A percentile compares a stretch with the other conserved stretches of the same genome.
These are phyloP conservation scores for Suillus fuscotomentosus DNA, from an alignment of 768 basidiomycete genomes.

Conservation along the genomic window DNA sequence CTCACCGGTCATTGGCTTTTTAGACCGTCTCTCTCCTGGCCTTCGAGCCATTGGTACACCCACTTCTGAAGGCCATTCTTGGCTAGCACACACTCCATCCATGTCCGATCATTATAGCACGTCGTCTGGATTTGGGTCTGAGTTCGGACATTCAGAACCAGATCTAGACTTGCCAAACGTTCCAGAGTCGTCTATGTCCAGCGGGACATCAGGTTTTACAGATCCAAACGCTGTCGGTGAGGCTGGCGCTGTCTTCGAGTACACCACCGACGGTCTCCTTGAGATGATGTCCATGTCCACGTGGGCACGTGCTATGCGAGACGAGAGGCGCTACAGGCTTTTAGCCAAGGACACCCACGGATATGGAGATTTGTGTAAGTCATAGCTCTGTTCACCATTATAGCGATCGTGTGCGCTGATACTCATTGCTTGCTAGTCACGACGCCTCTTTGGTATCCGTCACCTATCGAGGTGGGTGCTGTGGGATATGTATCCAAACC, in stretches of 20 bases:
- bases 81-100: constrained; percentile 6
- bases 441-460: constrained; percentile 71
- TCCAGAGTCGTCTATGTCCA: not conserved
- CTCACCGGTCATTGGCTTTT: not conserved
- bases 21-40: not conserved
- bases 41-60: not conserved
- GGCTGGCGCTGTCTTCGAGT: not conserved
- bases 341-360: constrained; percentile 53
- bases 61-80: constrained; percentile 13
- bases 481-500: constrained; percentile 75
- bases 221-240: not conserved
- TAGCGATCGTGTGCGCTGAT: not conserved
- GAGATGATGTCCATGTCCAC: constrained; percentile 28
- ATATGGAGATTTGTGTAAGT: constrained; percentile 66
- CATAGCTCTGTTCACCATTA: not conserved
- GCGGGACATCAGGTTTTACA: not conserved
- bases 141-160: not conserved
- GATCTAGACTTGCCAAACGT: not conserved
- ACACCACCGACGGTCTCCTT: not conserved
- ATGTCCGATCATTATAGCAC: not conserved
- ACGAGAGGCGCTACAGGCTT: constrained; percentile 70
- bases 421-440: constrained; percentile 40
- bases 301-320: constrained; percentile 38
- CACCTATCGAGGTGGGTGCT: constrained; percentile 60
- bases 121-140: not conserved